phyloP scores from a whole-genome alignment of 768 basidiomycete genomes.

The Leccinum disarticulatum region DNA sequence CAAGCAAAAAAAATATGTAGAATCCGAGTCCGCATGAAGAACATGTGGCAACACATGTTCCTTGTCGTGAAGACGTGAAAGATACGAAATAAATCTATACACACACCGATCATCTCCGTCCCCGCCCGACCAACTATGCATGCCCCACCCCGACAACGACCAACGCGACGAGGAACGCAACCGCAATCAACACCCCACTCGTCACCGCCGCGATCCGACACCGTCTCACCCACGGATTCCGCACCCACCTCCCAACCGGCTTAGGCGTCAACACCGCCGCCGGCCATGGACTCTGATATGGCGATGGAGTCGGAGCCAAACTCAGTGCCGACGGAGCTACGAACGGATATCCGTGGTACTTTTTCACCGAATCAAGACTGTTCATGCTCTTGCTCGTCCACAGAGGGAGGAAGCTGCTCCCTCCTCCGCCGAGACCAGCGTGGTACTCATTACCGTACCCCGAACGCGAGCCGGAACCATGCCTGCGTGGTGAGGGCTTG shows the following conservation, averaged over 20 bases:
- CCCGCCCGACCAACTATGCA: not conserved
- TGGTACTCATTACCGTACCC: slow-evolving; percentile 12
- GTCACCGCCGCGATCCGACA: slow-evolving; percentile 61
- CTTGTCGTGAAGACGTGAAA: not conserved
- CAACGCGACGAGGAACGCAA: slow-evolving; percentile 52
- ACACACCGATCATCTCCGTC: not conserved
- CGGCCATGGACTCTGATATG: slow-evolving; percentile 23
- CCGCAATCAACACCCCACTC: slow-evolving; percentile 50
- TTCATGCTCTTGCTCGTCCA: slow-evolving; percentile 41
- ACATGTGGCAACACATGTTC: not conserved
- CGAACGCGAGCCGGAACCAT: slow-evolving; percentile 1
- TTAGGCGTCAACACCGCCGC: slow-evolving; percentile 21
- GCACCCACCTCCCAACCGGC: slow-evolving; percentile 16
- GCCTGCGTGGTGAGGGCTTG: slow-evolving; percentile 14
- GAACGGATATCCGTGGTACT: slow-evolving; percentile 56
- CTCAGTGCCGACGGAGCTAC: slow-evolving; percentile 47
- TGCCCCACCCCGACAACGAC: slow-evolving; percentile 31
- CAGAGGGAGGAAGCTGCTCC: slow-evolving; percentile 35
- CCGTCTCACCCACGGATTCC: slow-evolving; percentile 41
- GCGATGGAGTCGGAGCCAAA: slow-evolving; percentile 29
- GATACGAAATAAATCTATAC: not conserved
- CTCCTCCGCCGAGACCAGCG: slow-evolving; percentile 39
- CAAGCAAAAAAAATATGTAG: not conserved
- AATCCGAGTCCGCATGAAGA: not conserved
- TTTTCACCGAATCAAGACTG: slow-evolving; percentile 45